These are phyloP conservation scores for Prillingera fragicola DNA, from an alignment of 1,284 basidiomycete genomes.

Conservation along the genomic window DNA sequence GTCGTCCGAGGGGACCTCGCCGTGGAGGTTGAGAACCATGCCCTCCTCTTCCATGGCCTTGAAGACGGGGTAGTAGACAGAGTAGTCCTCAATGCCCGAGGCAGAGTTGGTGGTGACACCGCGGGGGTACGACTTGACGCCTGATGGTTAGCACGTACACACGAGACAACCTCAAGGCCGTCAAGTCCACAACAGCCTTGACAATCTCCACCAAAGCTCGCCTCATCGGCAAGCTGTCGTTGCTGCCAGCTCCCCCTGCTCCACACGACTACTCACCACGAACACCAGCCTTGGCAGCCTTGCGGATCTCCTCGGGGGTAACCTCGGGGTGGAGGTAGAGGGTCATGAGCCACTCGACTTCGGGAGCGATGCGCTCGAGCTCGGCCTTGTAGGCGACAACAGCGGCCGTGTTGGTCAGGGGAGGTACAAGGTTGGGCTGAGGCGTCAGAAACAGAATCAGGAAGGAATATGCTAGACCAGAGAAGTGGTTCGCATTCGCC, in stretches of 20 bases:
- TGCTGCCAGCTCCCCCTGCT: not conserved
- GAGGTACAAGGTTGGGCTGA: conserved; percentile 91
- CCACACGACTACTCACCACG: conserved; percentile 53
- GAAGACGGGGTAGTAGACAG: conserved; percentile 90
- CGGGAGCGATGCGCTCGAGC: conserved; percentile 69
- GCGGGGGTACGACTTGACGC: conserved; percentile 95
- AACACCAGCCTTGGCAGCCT: conserved; percentile 79
- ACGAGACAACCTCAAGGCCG: no score
- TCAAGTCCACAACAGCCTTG: no score
- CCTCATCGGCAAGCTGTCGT: conserved; percentile 4
- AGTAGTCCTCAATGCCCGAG: conserved; percentile 93
- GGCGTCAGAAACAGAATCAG: no score
- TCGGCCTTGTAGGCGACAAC: conserved; percentile 74
- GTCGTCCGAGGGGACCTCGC: conserved; percentile 90
- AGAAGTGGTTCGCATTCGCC: not conserved
- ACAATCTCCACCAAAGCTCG: no score
- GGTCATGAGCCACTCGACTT: conserved; percentile 87
- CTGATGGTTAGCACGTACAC: conserved; percentile 51
- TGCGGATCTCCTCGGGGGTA: conserved; percentile 83
- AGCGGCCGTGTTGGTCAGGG: conserved; percentile 76
- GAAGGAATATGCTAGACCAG: no score
- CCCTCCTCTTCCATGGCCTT: conserved; percentile 87
- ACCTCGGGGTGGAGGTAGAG: conserved; percentile 88
- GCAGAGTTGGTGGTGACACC: conserved; percentile 98
- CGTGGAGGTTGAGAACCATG: conserved; percentile 95